Percentiles rank a stretch among this genome's conserved stretches.
Conservation (phyloP, 306 rosid genomes). For the Vigna reflexopilosa region DNA sequence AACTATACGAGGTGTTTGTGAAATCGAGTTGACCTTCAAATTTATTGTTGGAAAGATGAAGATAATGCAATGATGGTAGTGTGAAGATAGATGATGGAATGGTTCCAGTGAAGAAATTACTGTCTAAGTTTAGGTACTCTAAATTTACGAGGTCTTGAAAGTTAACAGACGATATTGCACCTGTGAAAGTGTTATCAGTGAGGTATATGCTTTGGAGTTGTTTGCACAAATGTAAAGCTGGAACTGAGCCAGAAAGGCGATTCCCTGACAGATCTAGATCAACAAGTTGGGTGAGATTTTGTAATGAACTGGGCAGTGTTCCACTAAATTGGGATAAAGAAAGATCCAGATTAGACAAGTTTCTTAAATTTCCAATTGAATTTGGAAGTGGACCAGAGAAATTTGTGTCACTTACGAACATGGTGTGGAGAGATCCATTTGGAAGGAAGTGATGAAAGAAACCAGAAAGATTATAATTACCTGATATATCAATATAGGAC, state of each 20-base stretch:
- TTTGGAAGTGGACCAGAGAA: constrained; percentile 42
- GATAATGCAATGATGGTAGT: constrained; percentile 22
- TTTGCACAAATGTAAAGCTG: constrained; percentile 29
- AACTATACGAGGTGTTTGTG: background rate
- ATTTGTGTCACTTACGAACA: background rate
- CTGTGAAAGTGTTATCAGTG: constrained; percentile 18
- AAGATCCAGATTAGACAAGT: constrained; percentile 30
- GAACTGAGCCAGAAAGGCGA: constrained; percentile 35
- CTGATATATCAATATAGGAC: constrained; percentile 31
- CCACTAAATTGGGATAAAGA: constrained; percentile 4
- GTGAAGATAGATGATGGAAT: constrained; percentile 36
- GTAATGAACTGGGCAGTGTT: constrained; percentile 34
- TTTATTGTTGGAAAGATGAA: constrained; percentile 28
- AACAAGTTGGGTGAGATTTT: constrained; percentile 31
- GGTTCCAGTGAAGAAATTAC: constrained; percentile 34
- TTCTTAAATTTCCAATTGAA: constrained; percentile 21
- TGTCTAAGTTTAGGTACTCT: background rate
- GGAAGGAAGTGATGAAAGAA: constrained; percentile 9
- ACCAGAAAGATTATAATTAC: constrained; percentile 26
- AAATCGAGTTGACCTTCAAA: constrained; percentile 12
- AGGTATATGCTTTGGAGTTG: constrained; percentile 21
- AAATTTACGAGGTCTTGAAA: constrained; percentile 21
- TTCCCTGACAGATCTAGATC: constrained; percentile 27
- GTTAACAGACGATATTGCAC: constrained; percentile 4
- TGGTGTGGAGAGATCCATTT: background rate